phyloP scores from a whole-genome alignment of 148 eudicot species.

The Amaranthus hypochondriacus region DNA sequence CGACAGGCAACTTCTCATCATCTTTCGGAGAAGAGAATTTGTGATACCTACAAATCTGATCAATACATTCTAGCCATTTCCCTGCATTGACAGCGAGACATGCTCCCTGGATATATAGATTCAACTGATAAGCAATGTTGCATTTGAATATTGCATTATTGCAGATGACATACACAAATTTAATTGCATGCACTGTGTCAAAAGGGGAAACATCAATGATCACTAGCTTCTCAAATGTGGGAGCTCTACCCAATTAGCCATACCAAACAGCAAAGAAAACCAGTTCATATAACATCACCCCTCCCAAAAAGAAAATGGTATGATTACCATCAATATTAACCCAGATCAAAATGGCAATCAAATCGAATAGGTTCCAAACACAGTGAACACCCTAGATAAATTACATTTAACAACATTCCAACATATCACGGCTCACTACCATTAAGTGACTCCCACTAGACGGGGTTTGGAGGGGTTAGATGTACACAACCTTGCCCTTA shows the following conservation, averaged over 20 bases:
- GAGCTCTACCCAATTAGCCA: not conserved
- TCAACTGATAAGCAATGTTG: not conserved
- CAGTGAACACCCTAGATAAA: too few species aligned
- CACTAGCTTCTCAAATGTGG: not conserved
- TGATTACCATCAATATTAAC: too few species aligned
- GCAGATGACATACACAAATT: not conserved
- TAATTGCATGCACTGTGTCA: not conserved
- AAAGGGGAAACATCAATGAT: not conserved
- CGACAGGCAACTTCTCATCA: slow-evolving; percentile 86
- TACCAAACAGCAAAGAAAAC: not conserved
- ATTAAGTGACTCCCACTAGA: too few species aligned
- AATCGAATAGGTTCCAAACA: too few species aligned
- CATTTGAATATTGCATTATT: not conserved
- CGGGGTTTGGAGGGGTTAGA: too few species aligned
- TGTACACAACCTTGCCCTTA: too few species aligned
- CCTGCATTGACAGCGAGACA: slow-evolving; percentile 80
- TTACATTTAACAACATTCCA: too few species aligned
- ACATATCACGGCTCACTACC: too few species aligned
- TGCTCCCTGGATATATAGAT: slow-evolving; percentile 55
- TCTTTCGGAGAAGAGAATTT: slow-evolving; percentile 55
- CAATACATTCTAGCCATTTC: slow-evolving; percentile 59
- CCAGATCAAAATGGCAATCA: too few species aligned
- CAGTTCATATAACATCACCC: not conserved
- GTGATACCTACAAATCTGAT: slow-evolving; percentile 63
- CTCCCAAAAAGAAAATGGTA: too few species aligned